phyloP scores from a whole-genome alignment of 1,284 basidiomycete species.

The Cronartium ribicola region DNA sequence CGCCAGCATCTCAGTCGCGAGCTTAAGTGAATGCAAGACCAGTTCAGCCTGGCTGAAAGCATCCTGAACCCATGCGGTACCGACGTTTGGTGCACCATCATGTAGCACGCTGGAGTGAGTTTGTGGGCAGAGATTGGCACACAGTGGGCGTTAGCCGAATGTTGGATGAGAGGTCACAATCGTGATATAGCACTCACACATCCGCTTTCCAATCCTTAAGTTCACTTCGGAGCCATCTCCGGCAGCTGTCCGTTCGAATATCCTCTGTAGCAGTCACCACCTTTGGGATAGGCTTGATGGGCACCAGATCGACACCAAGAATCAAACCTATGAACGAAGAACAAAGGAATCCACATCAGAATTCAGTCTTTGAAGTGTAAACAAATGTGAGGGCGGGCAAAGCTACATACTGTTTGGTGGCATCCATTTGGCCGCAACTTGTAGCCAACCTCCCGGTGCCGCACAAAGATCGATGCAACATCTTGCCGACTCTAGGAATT shows the following conservation, averaged over 20 bases:
- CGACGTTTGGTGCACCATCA: slow-evolving; percentile 99
- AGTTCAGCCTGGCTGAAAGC: slow-evolving; percentile 97
- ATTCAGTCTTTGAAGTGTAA: slow-evolving; percentile 49
- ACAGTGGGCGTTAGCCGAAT: neutral
- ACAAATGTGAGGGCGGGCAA: slow-evolving; percentile 43
- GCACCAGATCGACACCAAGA: slow-evolving; percentile 84
- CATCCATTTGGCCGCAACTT: slow-evolving; percentile 98
- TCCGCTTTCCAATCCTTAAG: slow-evolving; percentile 99
- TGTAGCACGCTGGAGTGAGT: slow-evolving; percentile 67
- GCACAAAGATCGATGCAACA: slow-evolving; percentile 98
- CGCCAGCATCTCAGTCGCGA: slow-evolving; percentile 89
- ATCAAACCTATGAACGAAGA: slow-evolving; percentile 36
- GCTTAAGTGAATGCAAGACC: slow-evolving; percentile 89
- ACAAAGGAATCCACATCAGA: neutral
- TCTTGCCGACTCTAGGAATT: slow-evolving; percentile 80
- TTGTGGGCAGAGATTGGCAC: neutral
- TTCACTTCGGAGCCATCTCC: slow-evolving; percentile 77
- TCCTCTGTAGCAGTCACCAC: slow-evolving; percentile 90
- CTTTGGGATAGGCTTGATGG: slow-evolving; percentile 92
- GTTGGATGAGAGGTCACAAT: neutral
- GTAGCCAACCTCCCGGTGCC: slow-evolving; percentile 97
- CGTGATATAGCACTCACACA: slow-evolving; percentile 55
- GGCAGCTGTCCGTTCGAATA: slow-evolving; percentile 88
- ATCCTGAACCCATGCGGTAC: slow-evolving; percentile 98
- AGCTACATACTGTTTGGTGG: slow-evolving; percentile 81